Conservation (phyloP, 2,329 filamentous ascomycete genomes). For the Aspergillus costaricaensis region DNA sequence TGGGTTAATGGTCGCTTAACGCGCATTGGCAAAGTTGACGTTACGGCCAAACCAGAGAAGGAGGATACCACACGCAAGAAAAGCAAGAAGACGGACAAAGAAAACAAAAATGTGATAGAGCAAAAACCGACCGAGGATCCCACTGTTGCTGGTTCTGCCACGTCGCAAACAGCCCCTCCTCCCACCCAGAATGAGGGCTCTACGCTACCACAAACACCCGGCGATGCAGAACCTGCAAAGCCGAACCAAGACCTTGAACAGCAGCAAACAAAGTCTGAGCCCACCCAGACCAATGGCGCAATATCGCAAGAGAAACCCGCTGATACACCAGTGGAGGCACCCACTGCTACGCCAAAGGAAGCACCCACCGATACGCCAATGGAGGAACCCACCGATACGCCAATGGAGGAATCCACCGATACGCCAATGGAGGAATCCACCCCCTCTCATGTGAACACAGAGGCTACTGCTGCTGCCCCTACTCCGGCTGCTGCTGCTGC, state of each 20-base stretch:
- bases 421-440: background rate
- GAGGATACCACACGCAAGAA: constrained; percentile 52
- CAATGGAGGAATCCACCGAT: background rate
- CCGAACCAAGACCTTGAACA: constrained; percentile 10
- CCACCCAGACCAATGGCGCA: background rate
- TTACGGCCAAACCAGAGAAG: constrained; percentile 40
- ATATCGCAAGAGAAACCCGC: constrained; percentile 7
- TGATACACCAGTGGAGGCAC: background rate
- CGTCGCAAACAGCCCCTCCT: constrained; percentile 12
- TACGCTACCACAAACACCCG: constrained; percentile 11
- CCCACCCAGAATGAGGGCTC: constrained; percentile 6
- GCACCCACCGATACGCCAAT: background rate
- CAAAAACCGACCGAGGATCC: constrained; percentile 17
- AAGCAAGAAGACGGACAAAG: constrained; percentile 34
- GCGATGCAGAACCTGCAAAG: constrained; percentile 12
- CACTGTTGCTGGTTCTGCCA: constrained; percentile 13
- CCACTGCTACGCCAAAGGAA: background rate
- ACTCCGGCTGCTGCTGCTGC: background rate
- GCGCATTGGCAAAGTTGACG: constrained; percentile 66
- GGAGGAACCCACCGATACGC: background rate
- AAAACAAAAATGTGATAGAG: constrained; percentile 28
- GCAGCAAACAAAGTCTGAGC: constrained; percentile 6
- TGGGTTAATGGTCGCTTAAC: constrained; percentile 76
- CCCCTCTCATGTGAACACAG: background rate
- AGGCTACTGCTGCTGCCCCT: background rate